Conservation (phyloP, 768 basidiomycete genomes). For the Mycena belliarum region DNA sequence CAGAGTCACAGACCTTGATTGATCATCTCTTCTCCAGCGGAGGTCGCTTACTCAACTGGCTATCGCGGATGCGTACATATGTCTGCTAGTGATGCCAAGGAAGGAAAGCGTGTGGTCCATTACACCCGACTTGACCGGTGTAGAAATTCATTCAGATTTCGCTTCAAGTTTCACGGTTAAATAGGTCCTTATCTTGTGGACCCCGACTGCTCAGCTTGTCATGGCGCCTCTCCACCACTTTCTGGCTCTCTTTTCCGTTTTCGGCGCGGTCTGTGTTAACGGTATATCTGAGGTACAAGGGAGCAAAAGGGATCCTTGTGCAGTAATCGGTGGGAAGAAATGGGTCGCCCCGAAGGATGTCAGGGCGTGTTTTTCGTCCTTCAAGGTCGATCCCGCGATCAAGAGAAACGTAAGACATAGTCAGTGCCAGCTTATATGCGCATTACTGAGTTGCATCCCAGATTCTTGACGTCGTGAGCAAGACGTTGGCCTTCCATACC, state of each 20-base stretch:
- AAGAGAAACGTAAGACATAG: slow-evolving; percentile 49
- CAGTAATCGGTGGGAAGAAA: slow-evolving; percentile 51
- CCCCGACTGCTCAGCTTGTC: background rate
- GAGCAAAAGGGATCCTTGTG: slow-evolving; percentile 44
- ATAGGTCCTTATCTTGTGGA: background rate
- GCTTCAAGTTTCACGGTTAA: background rate
- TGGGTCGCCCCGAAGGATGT: slow-evolving; percentile 56
- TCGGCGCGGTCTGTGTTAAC: background rate
- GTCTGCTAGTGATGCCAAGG: no score
- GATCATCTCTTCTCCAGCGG: no score
- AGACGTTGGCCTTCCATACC: slow-evolving; percentile 60
- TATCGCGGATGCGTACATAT: no score
- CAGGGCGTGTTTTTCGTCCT: slow-evolving; percentile 52
- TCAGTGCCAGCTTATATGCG: background rate
- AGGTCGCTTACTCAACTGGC: no score
- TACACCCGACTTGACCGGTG: no score
- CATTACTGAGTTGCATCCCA: background rate
- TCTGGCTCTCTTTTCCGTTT: background rate
- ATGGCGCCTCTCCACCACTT: slow-evolving; percentile 5
- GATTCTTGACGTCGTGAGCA: slow-evolving; percentile 61
- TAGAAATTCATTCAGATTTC: no score
- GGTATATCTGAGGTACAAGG: background rate
- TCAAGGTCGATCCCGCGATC: slow-evolving; percentile 45
- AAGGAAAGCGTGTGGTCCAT: no score
- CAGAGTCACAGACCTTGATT: no score